These are phyloP conservation scores for Dalbergia oliveri DNA, from an alignment of 306 rosid species.

Conservation along the genomic window DNA sequence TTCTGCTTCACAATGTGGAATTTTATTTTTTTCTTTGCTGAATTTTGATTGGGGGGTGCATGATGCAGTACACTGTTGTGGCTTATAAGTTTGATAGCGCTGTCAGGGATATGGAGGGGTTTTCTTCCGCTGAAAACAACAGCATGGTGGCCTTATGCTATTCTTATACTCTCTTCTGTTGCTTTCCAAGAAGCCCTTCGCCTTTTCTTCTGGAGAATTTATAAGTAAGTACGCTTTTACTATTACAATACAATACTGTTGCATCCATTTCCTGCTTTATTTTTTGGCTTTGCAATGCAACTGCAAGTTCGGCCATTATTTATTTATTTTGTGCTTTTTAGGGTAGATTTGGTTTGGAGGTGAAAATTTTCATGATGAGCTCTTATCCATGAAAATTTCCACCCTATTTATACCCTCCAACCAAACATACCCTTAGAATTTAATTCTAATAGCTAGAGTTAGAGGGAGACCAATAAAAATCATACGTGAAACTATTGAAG, in stretches of 20 bases:
- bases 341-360: no score
- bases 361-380: no score
- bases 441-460: no score
- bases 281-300: neutral
- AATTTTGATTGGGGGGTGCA: neutral
- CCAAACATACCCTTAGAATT: no score
- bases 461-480: no score
- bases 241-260: neutral
- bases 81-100: slow-evolving; percentile 85
- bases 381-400: no score
- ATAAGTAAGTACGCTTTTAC: slow-evolving; percentile 56
- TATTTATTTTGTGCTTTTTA: neutral
- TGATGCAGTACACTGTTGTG: slow-evolving; percentile 76
- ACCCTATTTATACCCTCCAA: no score
- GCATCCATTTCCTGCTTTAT: neutral
- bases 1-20: neutral
- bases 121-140: slow-evolving; percentile 75
- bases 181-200: slow-evolving; percentile 93
- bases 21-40: neutral
- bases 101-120: slow-evolving; percentile 88
- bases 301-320: neutral
- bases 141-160: slow-evolving; percentile 77
- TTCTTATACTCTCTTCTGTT: slow-evolving; percentile 77
- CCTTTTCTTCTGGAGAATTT: slow-evolving; percentile 79
- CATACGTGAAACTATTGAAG: no score